phyloP scores from a whole-genome alignment of 2,329 filamentous ascomycete genomes.

The Whalleya microplaca region DNA sequence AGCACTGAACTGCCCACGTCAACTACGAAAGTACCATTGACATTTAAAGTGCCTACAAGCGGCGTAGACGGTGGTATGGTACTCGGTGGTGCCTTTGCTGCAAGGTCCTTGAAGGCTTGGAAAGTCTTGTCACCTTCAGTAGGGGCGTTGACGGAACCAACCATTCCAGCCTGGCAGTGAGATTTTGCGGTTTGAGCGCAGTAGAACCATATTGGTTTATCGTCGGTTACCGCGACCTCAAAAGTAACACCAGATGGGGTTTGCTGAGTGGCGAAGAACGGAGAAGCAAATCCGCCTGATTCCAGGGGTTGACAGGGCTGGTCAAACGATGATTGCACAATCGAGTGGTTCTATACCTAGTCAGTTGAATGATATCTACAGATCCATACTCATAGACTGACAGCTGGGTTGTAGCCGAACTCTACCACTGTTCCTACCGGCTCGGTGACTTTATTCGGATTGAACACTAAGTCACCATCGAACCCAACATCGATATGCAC shows the following conservation, averaged over 20 bases:
- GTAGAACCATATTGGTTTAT: conserved; percentile 44
- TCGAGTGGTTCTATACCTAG: conserved; percentile 39
- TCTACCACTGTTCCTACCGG: conserved; percentile 38
- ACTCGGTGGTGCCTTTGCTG: conserved; percentile 38
- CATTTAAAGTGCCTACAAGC: conserved; percentile 39
- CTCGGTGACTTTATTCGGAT: conserved; percentile 41
- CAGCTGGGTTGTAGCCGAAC: conserved; percentile 41
- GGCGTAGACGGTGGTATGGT: conserved; percentile 40
- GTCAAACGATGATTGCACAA: conserved; percentile 45
- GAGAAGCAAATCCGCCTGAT: conserved; percentile 42
- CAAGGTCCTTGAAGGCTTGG: conserved; percentile 40
- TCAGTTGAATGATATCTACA: neutral
- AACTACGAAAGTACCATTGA: conserved; percentile 38
- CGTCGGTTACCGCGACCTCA: conserved; percentile 36
- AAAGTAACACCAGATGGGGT: conserved; percentile 39
- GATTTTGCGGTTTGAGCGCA: conserved; percentile 39
- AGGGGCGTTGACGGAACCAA: conserved; percentile 50
- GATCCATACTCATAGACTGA: conserved; percentile 8
- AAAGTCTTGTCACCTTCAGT: conserved; percentile 41
- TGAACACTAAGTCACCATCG: conserved; percentile 37
- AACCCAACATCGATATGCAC: conserved; percentile 40
- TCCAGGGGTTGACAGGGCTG: conserved; percentile 45
- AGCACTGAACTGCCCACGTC: conserved; percentile 35
- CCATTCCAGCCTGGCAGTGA: conserved; percentile 49
- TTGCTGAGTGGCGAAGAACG: conserved; percentile 41